These are phyloP conservation scores for Niveomyces coronatus DNA, from an alignment of 2,329 filamentous ascomycete species.

Conservation along the genomic window DNA sequence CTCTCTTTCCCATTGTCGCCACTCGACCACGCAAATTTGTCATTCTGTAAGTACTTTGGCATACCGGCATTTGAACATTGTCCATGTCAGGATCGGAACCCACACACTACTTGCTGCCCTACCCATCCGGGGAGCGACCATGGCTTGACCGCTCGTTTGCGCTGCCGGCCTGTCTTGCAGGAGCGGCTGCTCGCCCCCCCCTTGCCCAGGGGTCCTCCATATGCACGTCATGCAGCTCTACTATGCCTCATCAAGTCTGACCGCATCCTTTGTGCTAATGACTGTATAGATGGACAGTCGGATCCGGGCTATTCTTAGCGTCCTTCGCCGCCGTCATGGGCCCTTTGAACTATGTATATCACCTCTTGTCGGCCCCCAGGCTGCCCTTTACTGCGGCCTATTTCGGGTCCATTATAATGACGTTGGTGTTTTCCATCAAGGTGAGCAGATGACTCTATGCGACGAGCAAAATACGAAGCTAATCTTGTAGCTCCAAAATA, in stretches of 20 bases:
- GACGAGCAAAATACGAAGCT: constrained; percentile 9
- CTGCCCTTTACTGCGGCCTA: constrained; percentile 90
- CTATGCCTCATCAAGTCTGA: neutral
- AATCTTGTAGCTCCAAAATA: constrained; percentile 60
- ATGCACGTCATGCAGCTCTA: constrained; percentile 17
- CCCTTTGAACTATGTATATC: constrained; percentile 68
- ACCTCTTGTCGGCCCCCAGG: constrained; percentile 74
- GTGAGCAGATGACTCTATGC: constrained; percentile 47
- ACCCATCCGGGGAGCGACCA: neutral
- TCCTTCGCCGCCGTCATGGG: constrained; percentile 96
- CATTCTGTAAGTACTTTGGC: constrained; percentile 66
- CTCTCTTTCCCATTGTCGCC: constrained; percentile 73
- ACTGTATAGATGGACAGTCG: constrained; percentile 78
- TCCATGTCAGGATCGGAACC: neutral
- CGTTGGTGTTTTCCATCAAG: constrained; percentile 83
- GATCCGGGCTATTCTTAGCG: constrained; percentile 77
- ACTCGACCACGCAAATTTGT: constrained; percentile 87
- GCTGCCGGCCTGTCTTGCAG: constrained; percentile 1
- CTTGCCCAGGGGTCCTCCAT: no score
- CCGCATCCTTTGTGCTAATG: constrained; percentile 17
- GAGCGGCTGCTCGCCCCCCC: no score
- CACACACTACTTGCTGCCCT: constrained; percentile 1
- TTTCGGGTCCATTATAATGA: constrained; percentile 84
- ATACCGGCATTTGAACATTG: constrained; percentile 3
- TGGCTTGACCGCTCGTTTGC: constrained; percentile 6